Evolutionary conservation across 2,329 filamentous ascomycete genomes (phyloP), one percentile per base, ranked within the genome.

Genomic region (Aspergillus ruber): DNA sequence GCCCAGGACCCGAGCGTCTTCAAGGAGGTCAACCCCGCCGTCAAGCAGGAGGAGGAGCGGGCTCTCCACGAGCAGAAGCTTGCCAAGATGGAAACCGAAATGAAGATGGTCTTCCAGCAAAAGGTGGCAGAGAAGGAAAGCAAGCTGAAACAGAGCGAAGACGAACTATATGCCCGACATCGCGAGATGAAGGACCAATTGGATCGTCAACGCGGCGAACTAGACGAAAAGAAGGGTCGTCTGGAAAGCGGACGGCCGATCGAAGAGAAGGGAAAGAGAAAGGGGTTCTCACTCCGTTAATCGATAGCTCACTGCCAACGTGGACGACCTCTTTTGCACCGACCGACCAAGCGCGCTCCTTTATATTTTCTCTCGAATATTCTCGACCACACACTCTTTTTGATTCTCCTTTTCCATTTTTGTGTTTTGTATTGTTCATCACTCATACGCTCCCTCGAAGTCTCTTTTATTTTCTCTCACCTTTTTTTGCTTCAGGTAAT

Each of bases 41-140:
- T 97, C 75, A 98, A 98, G 85, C 93, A 98, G 76, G 93, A 98
- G 73, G 93, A 98, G 77, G 93, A 98, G 80, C 89, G 93, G 64
- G 85, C 88, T 56, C 80, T 98, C 60, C 93, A 98, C 81, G 93
- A 98, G 77, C 90, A 96, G 81, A 98, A 98, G 81, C 88, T 98
- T 62, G 89, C 91, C 73, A 98, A 98, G 88, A 98, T 98, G 93
- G 93, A 98, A 75, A 84, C 90, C 66, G 93, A 98, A 74, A 98
- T 98, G 93, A 98, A 98, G 88, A 95, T 96, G 88, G 93, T 98
- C 60, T 98, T 98, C 89, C 93, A 97, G 73, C 93, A 98, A 72
- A 98, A 98, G 86, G 93, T 98, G 27, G 84, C 89, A 58, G 93
- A 98, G 74, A 98, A 98, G 80, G 93, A 98, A 77, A 95, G 89